Base-by-base conservation (phyloP, 805 yeast genomes). In the Metschnikowia corniflorae region DNA sequence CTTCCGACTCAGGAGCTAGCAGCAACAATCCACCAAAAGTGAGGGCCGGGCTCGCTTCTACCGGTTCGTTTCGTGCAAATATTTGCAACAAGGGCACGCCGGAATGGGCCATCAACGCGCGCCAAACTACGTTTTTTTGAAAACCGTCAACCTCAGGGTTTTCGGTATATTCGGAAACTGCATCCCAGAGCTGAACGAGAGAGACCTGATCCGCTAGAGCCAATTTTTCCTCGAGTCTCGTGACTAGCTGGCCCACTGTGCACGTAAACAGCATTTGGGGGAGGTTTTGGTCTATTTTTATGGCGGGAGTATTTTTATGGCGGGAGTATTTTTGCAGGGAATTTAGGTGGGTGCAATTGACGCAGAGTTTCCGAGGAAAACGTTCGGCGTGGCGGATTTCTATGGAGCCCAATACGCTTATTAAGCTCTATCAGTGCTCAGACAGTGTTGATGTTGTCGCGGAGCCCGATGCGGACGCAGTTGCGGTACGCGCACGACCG, bases 41-140 rank as follows among this genome's bases (percentile, higher is more conserved):
- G 9, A 44, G 35, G n/a, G 35, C 36, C 2, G 29, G 31, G 13
- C 34, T 23, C 4, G 30, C 31, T 4, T 47, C 51, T 3, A 51
- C 29, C 12, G 49, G 38, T 2, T 47, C 43, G 12, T 25, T 31
- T 21, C 35, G 37, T 7, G 42, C 51, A 9, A 43, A 39, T 8
- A 49, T 33, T 12, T 54, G 40, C 20, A 42, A 21, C n/a, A 47
- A 33, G 2, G 33, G 30, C 7, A 29, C 40, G 10, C 35, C 39
- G 4, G 43, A 38, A 6, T 48, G 44, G 40, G 54, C 53, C 35
- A 64, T 59, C 16, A 68, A 39, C 56, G 68, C 63, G 39, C 61
- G 62, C 73, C 73, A 68, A 15, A 67, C 51, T 16, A 61, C 52
- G 46, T 54, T 59, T 42, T 63, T 63, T 34, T 62, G 66, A 42